A percentile compares a stretch with the other conserved stretches of the same genome.
Conservation (phyloP, 2,329 filamentous ascomycete genomes). For the Botrytis pseudocinerea region DNA sequence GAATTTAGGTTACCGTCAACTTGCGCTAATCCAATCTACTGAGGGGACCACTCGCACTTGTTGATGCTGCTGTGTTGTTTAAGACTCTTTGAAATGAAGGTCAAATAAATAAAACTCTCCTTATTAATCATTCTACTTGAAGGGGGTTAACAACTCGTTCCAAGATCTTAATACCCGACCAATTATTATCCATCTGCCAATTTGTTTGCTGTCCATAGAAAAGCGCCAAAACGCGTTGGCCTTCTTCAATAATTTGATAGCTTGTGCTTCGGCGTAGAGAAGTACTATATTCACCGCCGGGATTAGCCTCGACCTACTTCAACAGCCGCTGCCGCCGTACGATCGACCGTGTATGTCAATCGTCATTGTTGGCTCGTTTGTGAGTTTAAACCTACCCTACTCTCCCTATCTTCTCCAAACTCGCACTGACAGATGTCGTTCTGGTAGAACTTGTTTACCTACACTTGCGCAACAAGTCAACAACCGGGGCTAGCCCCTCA, state of each 20-base stretch:
- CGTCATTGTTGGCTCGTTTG: constrained; percentile 9
- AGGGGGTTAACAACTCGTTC: not conserved
- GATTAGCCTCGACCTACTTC: constrained; percentile 21
- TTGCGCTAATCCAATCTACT: not conserved
- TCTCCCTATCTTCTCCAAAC: not conserved
- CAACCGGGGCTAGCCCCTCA: constrained; percentile 15
- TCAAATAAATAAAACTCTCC: constrained; percentile 3
- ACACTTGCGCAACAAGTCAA: constrained; percentile 19
- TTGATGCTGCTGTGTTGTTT: constrained; percentile 20
- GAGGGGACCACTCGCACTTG: constrained; percentile 17
- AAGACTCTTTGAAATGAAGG: constrained; percentile 16
- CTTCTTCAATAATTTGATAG: constrained; percentile 15
- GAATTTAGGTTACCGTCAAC: not conserved
- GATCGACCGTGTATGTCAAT: constrained; percentile 6
- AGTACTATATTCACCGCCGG: constrained; percentile 23
- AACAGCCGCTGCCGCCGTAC: constrained; percentile 21
- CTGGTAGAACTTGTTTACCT: constrained; percentile 13
- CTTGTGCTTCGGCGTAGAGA: constrained; percentile 20
- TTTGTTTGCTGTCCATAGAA: constrained; percentile 1
- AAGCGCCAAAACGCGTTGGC: constrained; percentile 21
- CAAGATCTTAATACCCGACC: constrained; percentile 1
- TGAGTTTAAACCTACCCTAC: constrained; percentile 1
- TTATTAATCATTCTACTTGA: not conserved
- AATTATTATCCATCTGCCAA: constrained; percentile 7
- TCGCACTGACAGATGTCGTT: constrained; percentile 17